These are phyloP conservation scores for Cyberlindnera sargentensis DNA, from an alignment of 805 yeast genomes.

Conservation along the genomic window DNA sequence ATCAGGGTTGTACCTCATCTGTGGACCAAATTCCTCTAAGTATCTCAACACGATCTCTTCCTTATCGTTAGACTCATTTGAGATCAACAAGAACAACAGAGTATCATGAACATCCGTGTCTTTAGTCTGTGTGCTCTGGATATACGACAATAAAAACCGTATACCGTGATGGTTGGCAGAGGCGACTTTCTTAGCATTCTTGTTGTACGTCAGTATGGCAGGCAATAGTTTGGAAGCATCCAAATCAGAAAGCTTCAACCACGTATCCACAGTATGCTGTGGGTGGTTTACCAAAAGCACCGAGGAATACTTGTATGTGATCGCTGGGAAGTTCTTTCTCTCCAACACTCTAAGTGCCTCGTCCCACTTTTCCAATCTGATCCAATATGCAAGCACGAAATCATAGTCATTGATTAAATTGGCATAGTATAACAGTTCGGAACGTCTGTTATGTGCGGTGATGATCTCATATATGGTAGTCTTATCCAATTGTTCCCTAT, in stretches of 20 bases:
- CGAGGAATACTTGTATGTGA: constrained; percentile 63
- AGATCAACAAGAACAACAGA: constrained; percentile 56
- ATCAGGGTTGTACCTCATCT: constrained; percentile 55
- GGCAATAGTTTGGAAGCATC: constrained; percentile 67
- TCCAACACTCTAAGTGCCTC: constrained; percentile 57
- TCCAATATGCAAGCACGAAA: constrained; percentile 62
- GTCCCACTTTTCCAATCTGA: constrained; percentile 64
- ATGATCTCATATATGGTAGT: constrained; percentile 69
- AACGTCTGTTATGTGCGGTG: constrained; percentile 54
- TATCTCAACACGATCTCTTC: constrained; percentile 41
- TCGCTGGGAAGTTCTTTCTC: constrained; percentile 37
- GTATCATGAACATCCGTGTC: constrained; percentile 60
- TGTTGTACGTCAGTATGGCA: constrained; percentile 63
- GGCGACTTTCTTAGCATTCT: constrained; percentile 33
- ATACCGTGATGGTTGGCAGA: constrained; percentile 55
- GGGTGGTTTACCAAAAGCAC: constrained; percentile 66
- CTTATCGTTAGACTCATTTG: constrained; percentile 21
- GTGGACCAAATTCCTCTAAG: constrained; percentile 34
- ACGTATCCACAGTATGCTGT: constrained; percentile 60
- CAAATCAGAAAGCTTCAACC: constrained; percentile 56
- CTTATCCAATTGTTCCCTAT: constrained; percentile 48
- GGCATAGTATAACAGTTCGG: constrained; percentile 62
- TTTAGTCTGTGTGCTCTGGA: constrained; percentile 36
- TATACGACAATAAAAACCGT: constrained; percentile 51
- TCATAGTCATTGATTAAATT: constrained; percentile 59